Evolutionary conservation across 306 rosid genomes (phyloP).

Genomic region (Begonia fuchsioides): DNA sequence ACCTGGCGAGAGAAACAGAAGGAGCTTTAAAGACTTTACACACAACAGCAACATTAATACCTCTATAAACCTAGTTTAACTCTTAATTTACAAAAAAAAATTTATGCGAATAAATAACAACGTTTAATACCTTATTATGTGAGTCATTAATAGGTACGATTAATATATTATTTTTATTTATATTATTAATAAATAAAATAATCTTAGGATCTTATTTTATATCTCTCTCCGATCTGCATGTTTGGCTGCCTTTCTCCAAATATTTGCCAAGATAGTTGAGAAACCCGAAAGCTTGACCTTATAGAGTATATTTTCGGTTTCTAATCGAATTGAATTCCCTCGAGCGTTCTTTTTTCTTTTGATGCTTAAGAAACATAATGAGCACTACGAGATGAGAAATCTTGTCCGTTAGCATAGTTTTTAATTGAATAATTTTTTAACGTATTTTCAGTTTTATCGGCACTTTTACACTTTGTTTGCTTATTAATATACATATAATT

Average conservation of each 20-base stretch:
- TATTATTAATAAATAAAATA: too few relatives aligned
- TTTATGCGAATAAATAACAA: too few relatives aligned
- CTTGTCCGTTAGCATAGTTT: constrained; percentile 13
- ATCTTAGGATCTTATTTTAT: too few relatives aligned
- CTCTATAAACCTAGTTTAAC: too few relatives aligned
- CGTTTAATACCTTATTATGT: too few relatives aligned
- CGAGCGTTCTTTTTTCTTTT: constrained; percentile 4
- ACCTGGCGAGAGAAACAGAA: too few relatives aligned
- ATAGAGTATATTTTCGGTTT: constrained; percentile 28
- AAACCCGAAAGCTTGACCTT: constrained; percentile 76
- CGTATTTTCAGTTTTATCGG: not conserved
- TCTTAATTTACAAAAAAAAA: too few relatives aligned
- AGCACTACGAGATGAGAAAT: constrained; percentile 8
- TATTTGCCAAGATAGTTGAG: constrained; percentile 66
- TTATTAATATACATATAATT: too few relatives aligned
- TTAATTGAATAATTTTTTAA: not conserved
- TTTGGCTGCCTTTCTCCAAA: constrained; percentile 77
- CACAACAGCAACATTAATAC: too few relatives aligned
- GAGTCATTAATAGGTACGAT: too few relatives aligned
- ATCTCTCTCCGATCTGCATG: constrained; percentile 38
- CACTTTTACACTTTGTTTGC: not conserved
- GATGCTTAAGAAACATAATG: constrained; percentile 9
- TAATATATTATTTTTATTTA: too few relatives aligned
- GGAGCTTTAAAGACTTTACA: too few relatives aligned
- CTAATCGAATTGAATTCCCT: not conserved